These are phyloP conservation scores for Microthlaspi erraticum DNA, from an alignment of 345 rosid species.

Conservation along the genomic window DNA sequence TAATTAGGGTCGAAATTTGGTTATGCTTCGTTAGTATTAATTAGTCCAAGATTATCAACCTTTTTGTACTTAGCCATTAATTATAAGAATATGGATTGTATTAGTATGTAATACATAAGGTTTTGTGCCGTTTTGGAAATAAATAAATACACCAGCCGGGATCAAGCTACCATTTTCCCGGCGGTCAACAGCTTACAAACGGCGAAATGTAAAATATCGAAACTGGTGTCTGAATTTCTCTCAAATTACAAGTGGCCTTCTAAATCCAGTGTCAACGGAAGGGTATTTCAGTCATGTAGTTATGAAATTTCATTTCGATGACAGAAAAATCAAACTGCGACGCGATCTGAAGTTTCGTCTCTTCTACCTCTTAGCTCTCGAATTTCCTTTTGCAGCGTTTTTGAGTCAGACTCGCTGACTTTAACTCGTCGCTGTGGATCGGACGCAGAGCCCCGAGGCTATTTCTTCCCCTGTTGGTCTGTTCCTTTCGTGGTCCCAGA, in stretches of 20 bases:
- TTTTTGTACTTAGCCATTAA: not conserved
- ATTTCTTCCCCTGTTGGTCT: not conserved
- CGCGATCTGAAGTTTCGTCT: slow-evolving; percentile 45
- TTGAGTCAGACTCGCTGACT: slow-evolving; percentile 41
- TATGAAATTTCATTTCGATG: slow-evolving; percentile 31
- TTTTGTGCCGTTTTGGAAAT: slow-evolving; percentile 11
- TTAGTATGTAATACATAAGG: not conserved
- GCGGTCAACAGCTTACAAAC: slow-evolving; percentile 36
- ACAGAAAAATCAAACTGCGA: slow-evolving; percentile 44
- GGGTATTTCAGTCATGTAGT: too few species aligned
- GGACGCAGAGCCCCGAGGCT: slow-evolving; percentile 32
- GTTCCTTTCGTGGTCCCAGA: slow-evolving; percentile 26
- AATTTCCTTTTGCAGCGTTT: not conserved
- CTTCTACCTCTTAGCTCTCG: slow-evolving; percentile 33
- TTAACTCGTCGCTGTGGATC: slow-evolving; percentile 37
- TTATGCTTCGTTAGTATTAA: not conserved
- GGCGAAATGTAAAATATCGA: slow-evolving; percentile 21
- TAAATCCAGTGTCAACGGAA: too few species aligned
- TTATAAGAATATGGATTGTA: not conserved
- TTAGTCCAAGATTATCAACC: not conserved
- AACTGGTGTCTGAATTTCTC: not conserved
- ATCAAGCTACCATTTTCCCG: slow-evolving; percentile 38
- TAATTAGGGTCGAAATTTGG: not conserved
- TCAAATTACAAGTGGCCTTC: slow-evolving; percentile 19
- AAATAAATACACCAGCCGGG: slow-evolving; percentile 27